Percentiles rank a stretch among this genome's conserved stretches.
Evolutionary conservation across 352 stramenopile genomes (phyloP).

Genomic region (Globisporangium yorkense): DNA sequence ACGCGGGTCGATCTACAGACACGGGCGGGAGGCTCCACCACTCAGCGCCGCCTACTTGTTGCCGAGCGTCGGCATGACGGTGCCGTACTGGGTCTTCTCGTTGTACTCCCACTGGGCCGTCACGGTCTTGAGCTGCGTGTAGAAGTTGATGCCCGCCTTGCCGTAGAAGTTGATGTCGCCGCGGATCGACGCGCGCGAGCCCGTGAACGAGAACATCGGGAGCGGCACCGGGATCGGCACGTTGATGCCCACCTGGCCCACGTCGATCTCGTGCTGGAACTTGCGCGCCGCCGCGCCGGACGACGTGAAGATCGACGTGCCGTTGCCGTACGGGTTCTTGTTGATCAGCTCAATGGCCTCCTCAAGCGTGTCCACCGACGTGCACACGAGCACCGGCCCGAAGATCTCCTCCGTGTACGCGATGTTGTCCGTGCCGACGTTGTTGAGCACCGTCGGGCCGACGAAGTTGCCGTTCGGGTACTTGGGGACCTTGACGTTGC

Average conservation of each 20-base stretch:
- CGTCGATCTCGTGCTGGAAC: conserved; percentile 96
- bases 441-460: conserved; percentile 90
- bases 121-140: conserved; percentile 98
- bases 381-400: conserved; percentile 92
- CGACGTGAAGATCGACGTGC: conserved; percentile 95
- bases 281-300: conserved; percentile 92
- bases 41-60: conserved; percentile 29
- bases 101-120: conserved; percentile 95
- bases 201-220: conserved; percentile 98
- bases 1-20: conserved; percentile 6
- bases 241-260: conserved; percentile 96
- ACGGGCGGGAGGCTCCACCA: background rate
- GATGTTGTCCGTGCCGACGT: conserved; percentile 79
- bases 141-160: conserved; percentile 96
- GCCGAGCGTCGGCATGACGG: conserved; percentile 90
- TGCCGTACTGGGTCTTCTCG: conserved; percentile 84
- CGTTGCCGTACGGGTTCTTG: conserved; percentile 96
- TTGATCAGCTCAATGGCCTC: conserved; percentile 96
- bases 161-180: conserved; percentile 98
- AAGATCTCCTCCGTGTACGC: conserved; percentile 97
- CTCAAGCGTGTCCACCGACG: conserved; percentile 91
- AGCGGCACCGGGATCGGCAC: conserved; percentile 97
- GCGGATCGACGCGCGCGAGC: conserved; percentile 90
- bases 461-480: conserved; percentile 96
- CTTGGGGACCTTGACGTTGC: conserved; percentile 83